Evolutionary conservation across 805 yeast species (phyloP), one percentile per base, ranked within the genome.

Genomic region (Scheffersomyces lignosus): DNA sequence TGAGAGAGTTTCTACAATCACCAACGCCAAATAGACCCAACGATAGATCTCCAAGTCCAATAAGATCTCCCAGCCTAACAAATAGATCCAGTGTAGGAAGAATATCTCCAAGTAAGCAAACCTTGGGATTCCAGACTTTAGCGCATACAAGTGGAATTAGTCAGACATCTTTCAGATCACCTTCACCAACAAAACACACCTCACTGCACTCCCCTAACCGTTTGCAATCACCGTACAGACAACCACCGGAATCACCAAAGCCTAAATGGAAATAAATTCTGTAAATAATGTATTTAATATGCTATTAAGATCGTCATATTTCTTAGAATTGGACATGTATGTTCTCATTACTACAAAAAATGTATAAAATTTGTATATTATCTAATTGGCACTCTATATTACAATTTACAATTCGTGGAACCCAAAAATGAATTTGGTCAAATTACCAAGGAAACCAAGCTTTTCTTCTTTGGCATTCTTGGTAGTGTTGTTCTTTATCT

Each of bases 371-470:
- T 20, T 20, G 9, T 20, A 20, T 20, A 20, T 7, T 20, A n/a
- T n/a, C n/a, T n/a, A n/a, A n/a, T n/a, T n/a, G n/a, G n/a, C n/a
- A n/a, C n/a, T n/a, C n/a, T n/a, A n/a, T n/a, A n/a, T n/a, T n/a
- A n/a, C n/a, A n/a, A n/a, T n/a, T n/a, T n/a, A n/a, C 44, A 70
- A 59, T 39, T 69, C 74, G 46, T 68, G 66, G 46, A 69, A 67
- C 2, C 75, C 75, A 52, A 70, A 70, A 24, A 70, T 49, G 40
- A 50, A 64, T 45, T 58, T 64, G 31, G 64, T 49, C 12, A 63
- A 38, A 4, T 62, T 51, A 15, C 64, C 70, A 40, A 59, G 30
- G 12, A 64, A 34, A 4, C 70, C 66, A 38, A 66, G 45, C 33
- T 66, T 64, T 34, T 59, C 60, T 18, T 42, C 49, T 17, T 49